These are phyloP conservation scores for Glutinoglossum americanum DNA, from an alignment of 495 filamentous ascomycete species.

Conservation along the genomic window DNA sequence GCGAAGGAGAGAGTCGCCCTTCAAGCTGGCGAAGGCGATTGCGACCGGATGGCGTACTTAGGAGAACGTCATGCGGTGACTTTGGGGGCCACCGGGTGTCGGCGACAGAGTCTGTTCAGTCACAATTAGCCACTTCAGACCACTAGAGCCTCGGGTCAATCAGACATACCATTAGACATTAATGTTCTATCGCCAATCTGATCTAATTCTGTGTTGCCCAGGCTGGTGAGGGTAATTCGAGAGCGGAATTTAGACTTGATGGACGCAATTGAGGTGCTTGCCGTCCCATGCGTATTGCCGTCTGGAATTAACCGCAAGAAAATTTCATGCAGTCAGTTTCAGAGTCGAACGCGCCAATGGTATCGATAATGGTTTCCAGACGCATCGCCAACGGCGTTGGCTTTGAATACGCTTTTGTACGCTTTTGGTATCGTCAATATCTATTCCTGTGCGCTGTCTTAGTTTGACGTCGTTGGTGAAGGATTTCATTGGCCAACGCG, in stretches of 20 bases:
- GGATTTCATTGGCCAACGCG: background rate
- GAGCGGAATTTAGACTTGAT: conserved; percentile 4
- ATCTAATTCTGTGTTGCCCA: background rate
- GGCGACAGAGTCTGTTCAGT: conserved; percentile 6
- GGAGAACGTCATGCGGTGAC: conserved; percentile 64
- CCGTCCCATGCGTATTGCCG: background rate
- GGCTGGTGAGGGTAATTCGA: conserved; percentile 9
- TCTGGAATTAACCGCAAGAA: background rate
- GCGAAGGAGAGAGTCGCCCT: conserved; percentile 37
- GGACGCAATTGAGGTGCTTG: background rate
- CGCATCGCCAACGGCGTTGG: background rate
- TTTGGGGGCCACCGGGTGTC: conserved; percentile 63
- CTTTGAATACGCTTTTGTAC: no score
- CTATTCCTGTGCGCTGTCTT: background rate
- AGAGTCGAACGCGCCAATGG: background rate
- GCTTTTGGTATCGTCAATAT: background rate
- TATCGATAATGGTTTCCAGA: background rate
- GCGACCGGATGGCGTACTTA: conserved; percentile 64
- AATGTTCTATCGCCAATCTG: conserved; percentile 10
- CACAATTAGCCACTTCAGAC: background rate
- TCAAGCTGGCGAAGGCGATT: conserved; percentile 42
- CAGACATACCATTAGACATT: conserved; percentile 11
- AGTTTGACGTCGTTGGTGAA: background rate
- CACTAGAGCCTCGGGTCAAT: background rate
- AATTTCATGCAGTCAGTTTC: background rate